phyloP scores from a whole-genome alignment of 202 grass and related monocot genomes.

The Musa balbisiana region DNA sequence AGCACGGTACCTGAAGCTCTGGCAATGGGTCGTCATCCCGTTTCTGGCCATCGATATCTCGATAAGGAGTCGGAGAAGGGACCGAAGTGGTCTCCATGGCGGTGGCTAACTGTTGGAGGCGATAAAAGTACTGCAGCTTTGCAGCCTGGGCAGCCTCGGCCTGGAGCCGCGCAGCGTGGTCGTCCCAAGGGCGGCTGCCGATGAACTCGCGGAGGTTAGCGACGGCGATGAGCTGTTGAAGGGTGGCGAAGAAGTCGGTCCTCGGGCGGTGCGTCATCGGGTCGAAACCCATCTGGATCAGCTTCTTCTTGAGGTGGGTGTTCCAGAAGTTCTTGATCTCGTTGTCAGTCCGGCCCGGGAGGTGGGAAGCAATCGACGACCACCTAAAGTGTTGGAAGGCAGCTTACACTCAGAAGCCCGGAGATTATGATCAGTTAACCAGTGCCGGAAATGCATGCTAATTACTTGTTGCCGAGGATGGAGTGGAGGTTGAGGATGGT shows the following conservation, averaged over 20 bases:
- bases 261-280: conserved; percentile 85
- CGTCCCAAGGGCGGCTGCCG: conserved; percentile 57
- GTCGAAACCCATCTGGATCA: conserved; percentile 95
- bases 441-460: not conserved
- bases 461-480: conserved; percentile 85
- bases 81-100: not conserved
- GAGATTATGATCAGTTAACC: conserved; percentile 5
- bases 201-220: conserved; percentile 77
- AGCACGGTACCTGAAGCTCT: not conserved
- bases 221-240: conserved; percentile 69
- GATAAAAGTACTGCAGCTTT: conserved; percentile 55
- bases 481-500: conserved; percentile 77
- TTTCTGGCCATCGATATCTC: not conserved
- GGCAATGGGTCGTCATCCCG: not conserved
- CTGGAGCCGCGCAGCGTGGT: conserved; percentile 41
- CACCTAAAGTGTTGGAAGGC: conserved; percentile 37
- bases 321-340: conserved; percentile 99
- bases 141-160: conserved; percentile 49
- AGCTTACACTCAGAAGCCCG: conserved; percentile 1
- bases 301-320: conserved; percentile 90
- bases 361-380: conserved; percentile 74
- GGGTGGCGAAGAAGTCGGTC: conserved; percentile 72
- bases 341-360: conserved; percentile 66
- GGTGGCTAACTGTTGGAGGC: not conserved
- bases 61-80: not conserved